Conservation (phyloP, 148 eudicot genomes). For the Spergularia marina region DNA sequence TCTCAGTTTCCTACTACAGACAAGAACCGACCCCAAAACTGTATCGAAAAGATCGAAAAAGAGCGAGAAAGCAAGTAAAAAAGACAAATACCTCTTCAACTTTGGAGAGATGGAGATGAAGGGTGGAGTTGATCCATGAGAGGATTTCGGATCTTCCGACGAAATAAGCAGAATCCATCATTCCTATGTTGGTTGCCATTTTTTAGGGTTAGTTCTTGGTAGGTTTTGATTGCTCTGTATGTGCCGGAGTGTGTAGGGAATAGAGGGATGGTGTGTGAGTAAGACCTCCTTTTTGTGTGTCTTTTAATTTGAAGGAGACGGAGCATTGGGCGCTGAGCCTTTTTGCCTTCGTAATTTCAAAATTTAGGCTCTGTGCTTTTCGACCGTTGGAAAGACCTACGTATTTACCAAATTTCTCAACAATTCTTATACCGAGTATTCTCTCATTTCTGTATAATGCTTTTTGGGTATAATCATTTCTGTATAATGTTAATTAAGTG, state of each 20-base stretch:
- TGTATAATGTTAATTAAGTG: no score
- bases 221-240: background rate
- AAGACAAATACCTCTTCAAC: slow-evolving; percentile 67
- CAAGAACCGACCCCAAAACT: background rate
- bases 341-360: slow-evolving; percentile 16
- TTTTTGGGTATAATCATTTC: no score
- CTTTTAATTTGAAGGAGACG: slow-evolving; percentile 6
- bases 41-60: background rate
- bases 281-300: background rate
- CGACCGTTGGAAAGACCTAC: slow-evolving; percentile 16
- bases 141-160: slow-evolving; percentile 89
- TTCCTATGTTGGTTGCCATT: slow-evolving; percentile 81
- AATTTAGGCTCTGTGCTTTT: slow-evolving; percentile 18
- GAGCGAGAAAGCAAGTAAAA: background rate
- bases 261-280: background rate
- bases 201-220: slow-evolving; percentile 16
- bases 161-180: slow-evolving; percentile 87
- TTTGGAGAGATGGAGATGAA: slow-evolving; percentile 79
- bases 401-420: no score
- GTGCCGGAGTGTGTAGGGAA: background rate
- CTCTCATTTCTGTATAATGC: no score
- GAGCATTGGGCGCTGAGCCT: slow-evolving; percentile 26
- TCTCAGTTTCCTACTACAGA: no score
- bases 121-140: slow-evolving; percentile 85
- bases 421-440: no score